Evolutionary conservation across 495 filamentous ascomycete genomes (phyloP), one percentile per base, ranked within the genome.

Genomic region (Neurospora terricola): DNA sequence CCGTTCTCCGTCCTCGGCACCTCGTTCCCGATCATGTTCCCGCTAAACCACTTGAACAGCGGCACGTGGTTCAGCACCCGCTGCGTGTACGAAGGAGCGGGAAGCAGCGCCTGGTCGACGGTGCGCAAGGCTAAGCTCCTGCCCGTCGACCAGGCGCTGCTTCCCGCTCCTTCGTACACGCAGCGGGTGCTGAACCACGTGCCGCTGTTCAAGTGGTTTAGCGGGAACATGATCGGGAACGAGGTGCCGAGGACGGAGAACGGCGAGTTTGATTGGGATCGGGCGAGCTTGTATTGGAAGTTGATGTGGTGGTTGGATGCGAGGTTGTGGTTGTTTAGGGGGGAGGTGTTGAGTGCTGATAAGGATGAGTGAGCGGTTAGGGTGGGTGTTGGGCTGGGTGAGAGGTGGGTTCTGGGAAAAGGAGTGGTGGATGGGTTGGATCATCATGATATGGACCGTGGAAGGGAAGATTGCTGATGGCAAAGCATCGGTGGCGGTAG

Each of bases 271-370:
- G 93, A 97, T 76, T 91, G 88, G 81, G 87, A 85, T 43, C 87
- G 85, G 73, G 93, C 93, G 4, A 92, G 89, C 73, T 78, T 90
- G 54, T 96, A 94, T 81, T 97, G 94, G 94, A 87, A 85, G 75
- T 66, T 88, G 23, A 83, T 88, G 73, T 88, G 82, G 77, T 85
- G 78, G 79, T 76, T 88, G 43, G 86, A 88, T 76, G 76, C 79
- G 14, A 79, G 78, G 75, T 83, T 87, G 36, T 78, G 82, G 1
- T 77, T 87, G 66, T 87, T 88, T 73, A 82, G 84, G 37, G 80
- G 84, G 68, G 85, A 87, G 69, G 81, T 86, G 73, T 78, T 82
- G 54, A 82, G 81, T 72, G 81, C 78, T 14, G 84, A 87, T n/a
- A 85, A 84, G 77, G 86, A 88, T 66, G 86, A 86, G 59, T 84